phyloP scores from a whole-genome alignment of 768 basidiomycete species.

The Psilocybe sp. region DNA sequence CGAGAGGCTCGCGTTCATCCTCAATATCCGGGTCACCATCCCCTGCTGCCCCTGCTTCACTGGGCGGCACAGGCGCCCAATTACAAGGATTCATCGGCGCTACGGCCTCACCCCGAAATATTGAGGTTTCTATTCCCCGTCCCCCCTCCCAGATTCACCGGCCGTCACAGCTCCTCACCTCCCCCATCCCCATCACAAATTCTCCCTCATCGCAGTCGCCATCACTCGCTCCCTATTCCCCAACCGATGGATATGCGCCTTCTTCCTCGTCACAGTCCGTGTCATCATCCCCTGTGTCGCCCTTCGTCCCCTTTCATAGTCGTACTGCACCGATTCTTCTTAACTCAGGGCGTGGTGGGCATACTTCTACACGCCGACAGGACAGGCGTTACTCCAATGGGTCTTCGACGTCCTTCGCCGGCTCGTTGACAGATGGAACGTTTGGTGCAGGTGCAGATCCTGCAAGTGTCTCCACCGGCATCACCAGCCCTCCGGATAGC shows the following conservation, averaged over 20 bases:
- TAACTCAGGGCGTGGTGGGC: not conserved
- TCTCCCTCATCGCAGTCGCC: constrained; percentile 48
- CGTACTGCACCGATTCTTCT: not conserved
- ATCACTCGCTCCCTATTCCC: constrained; percentile 63
- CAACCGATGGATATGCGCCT: constrained; percentile 63
- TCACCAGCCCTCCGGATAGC: constrained; percentile 76
- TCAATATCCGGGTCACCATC: constrained; percentile 47
- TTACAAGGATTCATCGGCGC: constrained; percentile 14
- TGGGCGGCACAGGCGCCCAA: constrained; percentile 18
- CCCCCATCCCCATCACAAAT: constrained; percentile 17
- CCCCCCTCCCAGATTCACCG: constrained; percentile 63
- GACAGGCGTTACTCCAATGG: no score
- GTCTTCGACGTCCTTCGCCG: no score
- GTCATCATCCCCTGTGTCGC: constrained; percentile 27
- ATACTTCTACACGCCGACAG: no score
- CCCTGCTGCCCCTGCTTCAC: constrained; percentile 23
- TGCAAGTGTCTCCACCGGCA: constrained; percentile 55
- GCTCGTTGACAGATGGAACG: no score
- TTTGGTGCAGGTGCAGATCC: constrained; percentile 32
- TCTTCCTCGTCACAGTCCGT: constrained; percentile 57
- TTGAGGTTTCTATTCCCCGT: constrained; percentile 76
- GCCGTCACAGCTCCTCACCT: constrained; percentile 24
- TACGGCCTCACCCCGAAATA: constrained; percentile 16
- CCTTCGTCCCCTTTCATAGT: not conserved
- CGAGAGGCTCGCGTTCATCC: constrained; percentile 34